Percentiles rank a stretch among this genome's conserved stretches.
These are phyloP conservation scores for Torulaspora gathmanii DNA, from an alignment of 805 yeast genomes.

Conservation along the genomic window DNA sequence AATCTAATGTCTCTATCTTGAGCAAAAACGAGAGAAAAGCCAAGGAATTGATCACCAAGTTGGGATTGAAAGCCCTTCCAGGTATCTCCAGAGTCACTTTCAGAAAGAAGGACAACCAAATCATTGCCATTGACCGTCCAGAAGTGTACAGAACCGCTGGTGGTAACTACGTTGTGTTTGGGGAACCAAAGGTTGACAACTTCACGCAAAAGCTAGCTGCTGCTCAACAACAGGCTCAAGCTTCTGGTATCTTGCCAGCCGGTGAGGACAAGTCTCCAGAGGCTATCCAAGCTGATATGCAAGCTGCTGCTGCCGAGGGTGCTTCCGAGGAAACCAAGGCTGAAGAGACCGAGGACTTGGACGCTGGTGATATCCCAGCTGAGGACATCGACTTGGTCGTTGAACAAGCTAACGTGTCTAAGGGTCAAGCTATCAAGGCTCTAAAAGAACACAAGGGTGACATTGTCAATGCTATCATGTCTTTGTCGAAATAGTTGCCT, in stretches of 20 bases:
- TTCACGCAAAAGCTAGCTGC: slow-evolving; percentile 81
- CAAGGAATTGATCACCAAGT: slow-evolving; percentile 79
- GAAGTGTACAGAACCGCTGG: slow-evolving; percentile 91
- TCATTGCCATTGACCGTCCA: slow-evolving; percentile 87
- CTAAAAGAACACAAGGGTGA: slow-evolving; percentile 85
- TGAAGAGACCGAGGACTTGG: slow-evolving; percentile 65
- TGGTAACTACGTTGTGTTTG: slow-evolving; percentile 94
- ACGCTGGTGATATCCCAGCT: slow-evolving; percentile 76
- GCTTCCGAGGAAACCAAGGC: slow-evolving; percentile 38
- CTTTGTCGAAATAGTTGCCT: slow-evolving; percentile 42
- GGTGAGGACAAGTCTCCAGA: slow-evolving; percentile 62
- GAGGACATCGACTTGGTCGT: slow-evolving; percentile 81
- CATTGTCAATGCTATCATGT: slow-evolving; percentile 94
- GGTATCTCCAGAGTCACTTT: slow-evolving; percentile 94
- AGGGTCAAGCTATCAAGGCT: slow-evolving; percentile 88
- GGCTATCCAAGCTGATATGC: slow-evolving; percentile 76
- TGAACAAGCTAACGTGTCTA: slow-evolving; percentile 87
- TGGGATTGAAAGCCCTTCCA: slow-evolving; percentile 83
- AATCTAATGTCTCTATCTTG: slow-evolving; percentile 51
- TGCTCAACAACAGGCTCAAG: slow-evolving; percentile 61
- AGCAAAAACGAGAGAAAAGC: slow-evolving; percentile 95
- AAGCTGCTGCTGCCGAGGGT: slow-evolving; percentile 54
- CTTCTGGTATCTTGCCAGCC: slow-evolving; percentile 42
- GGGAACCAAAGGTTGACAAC: slow-evolving; percentile 97
- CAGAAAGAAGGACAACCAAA: slow-evolving; percentile 86